Percentiles rank a stretch among this genome's conserved stretches.
Evolutionary conservation across 495 filamentous ascomycete species (phyloP).

Genomic region (Trichoderma erinaceum): DNA sequence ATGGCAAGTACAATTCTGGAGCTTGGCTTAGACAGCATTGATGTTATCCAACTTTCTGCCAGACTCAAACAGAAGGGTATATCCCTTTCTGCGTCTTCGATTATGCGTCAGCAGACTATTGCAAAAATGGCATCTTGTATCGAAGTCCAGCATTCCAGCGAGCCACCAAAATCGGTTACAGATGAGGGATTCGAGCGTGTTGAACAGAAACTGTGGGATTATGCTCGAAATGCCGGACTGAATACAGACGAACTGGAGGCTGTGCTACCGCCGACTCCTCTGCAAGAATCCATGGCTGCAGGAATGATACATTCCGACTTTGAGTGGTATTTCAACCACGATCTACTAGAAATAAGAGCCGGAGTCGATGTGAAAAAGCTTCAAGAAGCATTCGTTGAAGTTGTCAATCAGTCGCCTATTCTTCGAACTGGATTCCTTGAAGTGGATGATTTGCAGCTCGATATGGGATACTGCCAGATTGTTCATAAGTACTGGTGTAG

Average conservation of each 20-base stretch:
- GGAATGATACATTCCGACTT: constrained; percentile 64
- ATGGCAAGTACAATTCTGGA: constrained; percentile 54
- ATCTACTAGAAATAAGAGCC: constrained; percentile 51
- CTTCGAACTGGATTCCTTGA: constrained; percentile 66
- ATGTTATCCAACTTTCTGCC: constrained; percentile 61
- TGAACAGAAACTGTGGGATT: constrained; percentile 14
- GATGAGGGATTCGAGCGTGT: neutral
- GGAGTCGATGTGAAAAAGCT: constrained; percentile 47
- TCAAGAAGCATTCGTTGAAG: constrained; percentile 52
- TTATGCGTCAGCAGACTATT: constrained; percentile 66
- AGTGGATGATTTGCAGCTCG: constrained; percentile 50
- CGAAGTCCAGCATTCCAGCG: neutral
- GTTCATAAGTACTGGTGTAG: constrained; percentile 34
- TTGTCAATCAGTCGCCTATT: constrained; percentile 57
- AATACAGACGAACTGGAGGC: constrained; percentile 37
- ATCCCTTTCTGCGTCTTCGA: constrained; percentile 53
- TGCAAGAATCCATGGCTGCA: constrained; percentile 78
- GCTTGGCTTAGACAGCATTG: constrained; percentile 64
- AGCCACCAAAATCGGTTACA: too few relatives aligned
- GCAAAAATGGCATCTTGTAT: neutral
- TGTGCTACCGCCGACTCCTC: constrained; percentile 59
- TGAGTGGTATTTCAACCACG: constrained; percentile 72
- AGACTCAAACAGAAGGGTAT: constrained; percentile 54
- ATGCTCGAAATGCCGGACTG: constrained; percentile 11
- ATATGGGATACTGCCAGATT: constrained; percentile 58